Conservation (phyloP, 768 basidiomycete genomes). For the Tephrocybe sp. region DNA sequence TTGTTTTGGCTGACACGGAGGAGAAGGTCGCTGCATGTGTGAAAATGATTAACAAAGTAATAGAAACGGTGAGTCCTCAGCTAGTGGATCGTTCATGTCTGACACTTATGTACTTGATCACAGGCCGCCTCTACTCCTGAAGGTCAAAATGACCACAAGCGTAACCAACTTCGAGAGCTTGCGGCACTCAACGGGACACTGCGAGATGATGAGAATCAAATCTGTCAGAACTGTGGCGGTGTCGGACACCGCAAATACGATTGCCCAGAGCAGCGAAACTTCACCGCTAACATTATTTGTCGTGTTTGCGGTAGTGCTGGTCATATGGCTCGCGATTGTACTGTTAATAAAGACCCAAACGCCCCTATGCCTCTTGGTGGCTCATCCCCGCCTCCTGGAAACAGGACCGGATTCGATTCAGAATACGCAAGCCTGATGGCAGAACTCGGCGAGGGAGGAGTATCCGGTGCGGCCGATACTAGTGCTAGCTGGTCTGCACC, state of each 20-base stretch:
- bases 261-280: conserved; percentile 97
- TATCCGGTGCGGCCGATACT: conserved; percentile 48
- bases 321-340: conserved; percentile 99
- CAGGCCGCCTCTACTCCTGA: conserved; percentile 99
- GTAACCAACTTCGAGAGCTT: conserved; percentile 96
- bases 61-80: conserved; percentile 82
- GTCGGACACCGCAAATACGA: conserved; percentile 98
- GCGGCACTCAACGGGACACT: conserved; percentile 98
- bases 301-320: conserved; percentile 97
- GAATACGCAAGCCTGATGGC: conserved; percentile 98
- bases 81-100: neutral
- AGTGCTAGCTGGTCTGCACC: conserved; percentile 55
- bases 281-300: conserved; percentile 99
- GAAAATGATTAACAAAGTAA: conserved; percentile 94
- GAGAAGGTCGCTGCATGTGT: conserved; percentile 93
- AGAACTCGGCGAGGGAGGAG: conserved; percentile 87
- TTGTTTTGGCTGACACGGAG: conserved; percentile 89
- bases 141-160: conserved; percentile 99
- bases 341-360: conserved; percentile 88
- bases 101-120: conserved; percentile 3
- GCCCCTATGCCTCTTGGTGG: conserved; percentile 47
- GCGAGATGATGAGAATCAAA: conserved; percentile 98
- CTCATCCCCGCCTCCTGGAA: conserved; percentile 49
- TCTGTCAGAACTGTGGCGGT: conserved; percentile 95
- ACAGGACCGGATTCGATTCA: conserved; percentile 88